Evolutionary conservation across 1,284 basidiomycete genomes (phyloP), one percentile per base, ranked within the genome.

Genomic region (Pisolithus thermaeus): DNA sequence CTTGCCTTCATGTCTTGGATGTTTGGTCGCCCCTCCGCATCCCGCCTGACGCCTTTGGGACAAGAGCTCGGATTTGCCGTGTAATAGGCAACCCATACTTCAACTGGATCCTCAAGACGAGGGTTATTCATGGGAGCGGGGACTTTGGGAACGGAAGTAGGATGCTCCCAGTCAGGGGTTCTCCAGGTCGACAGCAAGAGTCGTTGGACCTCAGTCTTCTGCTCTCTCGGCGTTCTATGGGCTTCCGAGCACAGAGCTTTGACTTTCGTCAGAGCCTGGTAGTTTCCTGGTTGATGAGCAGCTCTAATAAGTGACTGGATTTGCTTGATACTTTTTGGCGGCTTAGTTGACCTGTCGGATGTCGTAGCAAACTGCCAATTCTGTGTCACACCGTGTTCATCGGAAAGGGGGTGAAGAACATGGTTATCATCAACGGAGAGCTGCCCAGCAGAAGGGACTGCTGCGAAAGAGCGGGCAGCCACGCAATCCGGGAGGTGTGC

Each of bases 41-140:
- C 69, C 42, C 66, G 68, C 45, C 75, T 68, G 49, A 76, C 74
- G 48, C 74, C 74, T 49, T 70, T 71, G 4, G 74, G 74, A 63
- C 73, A 75, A 1, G 73, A 75, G 47, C 64, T 64, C 3, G 62
- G 69, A 49, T 77, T 72, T 27, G 63, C 61, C 7, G 68, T 60
- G 45, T 74, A 69, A 53, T 75, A 77, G 4, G 69, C 66, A 30
- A 69, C 69, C 74, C 74, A 76, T 27, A 60, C 61, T 46, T 76
- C 73, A 11, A 71, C 66, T 7, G 70, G 69, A 51, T 75, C 74
- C 52, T 75, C 70, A 40, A 70, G 60, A 11, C 73, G 72, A 51
- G 75, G 74, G 52, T 76, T 76, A 48, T 70, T 72, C 46, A 70
- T 27, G 7, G 67, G 58, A 11, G 3, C 49, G 12, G 67, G 55